Percentiles rank a stretch among this genome's conserved stretches.
Evolutionary conservation across 1,139 yeast genomes (phyloP).

Genomic region (Yamadazyma dushanensis): DNA sequence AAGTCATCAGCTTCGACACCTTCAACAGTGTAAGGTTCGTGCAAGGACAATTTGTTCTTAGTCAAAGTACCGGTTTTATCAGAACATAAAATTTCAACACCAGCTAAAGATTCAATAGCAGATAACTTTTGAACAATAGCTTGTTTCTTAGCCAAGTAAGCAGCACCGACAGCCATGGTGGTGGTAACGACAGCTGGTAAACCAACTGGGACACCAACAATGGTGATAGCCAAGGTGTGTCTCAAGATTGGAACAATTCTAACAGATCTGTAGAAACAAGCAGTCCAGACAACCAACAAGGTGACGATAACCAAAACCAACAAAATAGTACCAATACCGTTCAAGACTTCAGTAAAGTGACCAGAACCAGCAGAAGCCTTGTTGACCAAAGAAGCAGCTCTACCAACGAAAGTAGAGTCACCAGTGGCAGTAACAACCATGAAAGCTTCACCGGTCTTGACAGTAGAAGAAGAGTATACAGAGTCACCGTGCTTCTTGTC

Average conservation of each 20-base stretch:
- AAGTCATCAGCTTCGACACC: conserved; percentile 98
- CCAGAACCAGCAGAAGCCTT: conserved; percentile 92
- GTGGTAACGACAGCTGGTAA: conserved; percentile 99
- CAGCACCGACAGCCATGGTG: conserved; percentile 99
- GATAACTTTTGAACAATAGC: conserved; percentile 98
- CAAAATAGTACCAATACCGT: conserved; percentile 94
- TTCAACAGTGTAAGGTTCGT: conserved; percentile 98
- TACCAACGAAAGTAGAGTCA: conserved; percentile 89
- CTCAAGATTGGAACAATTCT: conserved; percentile 88
- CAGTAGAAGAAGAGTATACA: conserved; percentile 91
- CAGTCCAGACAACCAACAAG: conserved; percentile 86
- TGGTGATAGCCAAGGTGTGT: conserved; percentile 93
- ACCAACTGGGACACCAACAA: conserved; percentile 99
- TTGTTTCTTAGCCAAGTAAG: conserved; percentile 97
- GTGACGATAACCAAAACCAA: conserved; percentile 88
- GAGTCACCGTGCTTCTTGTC: conserved; percentile 90
- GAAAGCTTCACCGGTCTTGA: conserved; percentile 95
- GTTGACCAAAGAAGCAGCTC: conserved; percentile 96
- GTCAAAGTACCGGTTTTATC: conserved; percentile 99
- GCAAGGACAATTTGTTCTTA: conserved; percentile 93
- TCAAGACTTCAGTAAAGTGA: conserved; percentile 96
- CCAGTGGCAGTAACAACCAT: conserved; percentile 96
- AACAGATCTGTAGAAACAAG: conserved; percentile 93
- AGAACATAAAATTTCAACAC: conserved; percentile 98
- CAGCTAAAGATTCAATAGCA: conserved; percentile 98